phyloP scores from a whole-genome alignment of 495 filamentous ascomycete species.

The Podospora bellae-mahoneyi region DNA sequence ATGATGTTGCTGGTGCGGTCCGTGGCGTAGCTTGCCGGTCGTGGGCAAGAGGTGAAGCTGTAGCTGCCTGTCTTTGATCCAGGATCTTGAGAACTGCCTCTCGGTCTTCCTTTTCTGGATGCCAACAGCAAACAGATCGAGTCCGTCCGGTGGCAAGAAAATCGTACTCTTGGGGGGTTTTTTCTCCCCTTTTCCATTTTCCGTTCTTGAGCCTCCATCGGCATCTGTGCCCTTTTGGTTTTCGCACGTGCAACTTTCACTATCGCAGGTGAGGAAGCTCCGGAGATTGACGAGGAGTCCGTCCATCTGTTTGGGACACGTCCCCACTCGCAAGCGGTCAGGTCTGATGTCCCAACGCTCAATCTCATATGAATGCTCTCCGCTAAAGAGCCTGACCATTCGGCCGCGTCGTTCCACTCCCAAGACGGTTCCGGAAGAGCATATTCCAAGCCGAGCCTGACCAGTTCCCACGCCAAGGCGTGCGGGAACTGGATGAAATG shows the following conservation, averaged over 20 bases:
- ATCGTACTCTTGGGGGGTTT: no score
- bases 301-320: not conserved
- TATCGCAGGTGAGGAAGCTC: not conserved
- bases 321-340: not conserved
- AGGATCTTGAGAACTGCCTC: not conserved
- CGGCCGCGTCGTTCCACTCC: not conserved
- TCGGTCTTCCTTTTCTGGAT: not conserved
- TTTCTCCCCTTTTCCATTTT: not conserved
- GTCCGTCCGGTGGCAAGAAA: no score
- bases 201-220: not conserved
- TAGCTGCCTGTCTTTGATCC: not conserved
- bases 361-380: not conserved
- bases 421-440: not conserved
- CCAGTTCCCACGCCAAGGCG: not conserved
- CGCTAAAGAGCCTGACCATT: not conserved
- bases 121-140: not conserved
- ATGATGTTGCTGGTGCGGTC: not conserved
- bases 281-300: not conserved
- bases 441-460: not conserved
- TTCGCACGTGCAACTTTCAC: not conserved
- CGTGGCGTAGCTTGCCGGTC: not conserved
- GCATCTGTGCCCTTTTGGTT: not conserved
- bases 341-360: not conserved
- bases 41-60: not conserved
- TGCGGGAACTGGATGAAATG: not conserved